Base-by-base conservation (phyloP, 805 yeast species). In the Peterozyma xylosa region DNA sequence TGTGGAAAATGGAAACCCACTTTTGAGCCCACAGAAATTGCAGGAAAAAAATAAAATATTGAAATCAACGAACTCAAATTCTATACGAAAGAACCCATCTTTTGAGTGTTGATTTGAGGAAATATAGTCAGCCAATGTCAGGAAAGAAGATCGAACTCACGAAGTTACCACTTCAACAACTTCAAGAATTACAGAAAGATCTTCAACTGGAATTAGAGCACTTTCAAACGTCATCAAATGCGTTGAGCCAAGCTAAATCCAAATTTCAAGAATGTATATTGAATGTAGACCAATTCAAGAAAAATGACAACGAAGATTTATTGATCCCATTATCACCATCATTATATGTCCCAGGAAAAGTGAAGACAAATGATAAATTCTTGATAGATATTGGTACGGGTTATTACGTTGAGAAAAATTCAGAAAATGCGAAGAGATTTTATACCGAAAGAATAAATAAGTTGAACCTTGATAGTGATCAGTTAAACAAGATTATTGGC, bases 381-480 rank as follows among this genome's bases (percentile, higher is more conserved):
- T 69, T 93, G 59, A 96, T 93, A 9, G 99, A 93, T 58, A 82
- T 93, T 21, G 99, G 99, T 33, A 93, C 99, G 0, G 98, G 98
- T 2, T 93, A 93, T 59, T 93, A 76, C 58, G 90, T 89, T 14
- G 96, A 88, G 58, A 93, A 93, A 63, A 62, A 62, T 40, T 76
- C 78, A 0, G 66, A 67, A 7, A 88, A 85, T 39, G 83, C 96
- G 1, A 68, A 76, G 48, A 62, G 60, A 43, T 91, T 88, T 55
- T 91, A 87, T 60, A 75, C 81, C 47, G 72, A 68, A 45, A 88
- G 93, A 62, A 77, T 89, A 45, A 66, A 66, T 21, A 90, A 91
- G 50, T 66, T 91, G 54, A 78, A 71, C 46, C 74, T 73, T 48
- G 96, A 93, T 60, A 72, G 86, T 5, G 73, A 72, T 14, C 88